Evolutionary conservation across 805 yeast genomes (phyloP), one percentile per base, ranked within the genome.

Genomic region (Nakazawaea ernobii): DNA sequence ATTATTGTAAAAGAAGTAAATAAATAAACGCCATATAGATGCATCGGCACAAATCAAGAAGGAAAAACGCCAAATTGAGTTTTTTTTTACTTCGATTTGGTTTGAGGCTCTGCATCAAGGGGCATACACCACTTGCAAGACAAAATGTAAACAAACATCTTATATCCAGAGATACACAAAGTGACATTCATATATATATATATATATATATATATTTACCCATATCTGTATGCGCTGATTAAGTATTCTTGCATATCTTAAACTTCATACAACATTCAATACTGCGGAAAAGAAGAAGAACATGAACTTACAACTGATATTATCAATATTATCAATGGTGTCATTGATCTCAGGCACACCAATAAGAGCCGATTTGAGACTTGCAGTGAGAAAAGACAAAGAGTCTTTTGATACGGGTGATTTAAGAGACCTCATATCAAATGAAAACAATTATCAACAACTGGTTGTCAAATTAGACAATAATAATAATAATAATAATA

Each of bases 331-430:
- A 28, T 39, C 41, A 27, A 11, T 39, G 6, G 7, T 29, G n/a
- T 9, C 26, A 28, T 10, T 39, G 26, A 29, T 39, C 9, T 14
- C 33, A 4, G 32, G 37, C 1, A 43, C 46, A 14, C 46, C 46
- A 28, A 43, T 43, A n/a, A 17, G 37, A 15, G 46, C 46, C 13
- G 46, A 43, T 30, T 26, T 43, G 15, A 36, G 42, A 20, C 36
- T 43, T 8, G 46, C 46, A 14, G 41, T 26, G 1, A 38, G 29
- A 27, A 13, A 8, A 40, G 15, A 26, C 32, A 17, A 38, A 26
- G 13, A n/a, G n/a, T n/a, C n/a, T n/a, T n/a, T n/a, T n/a, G n/a
- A 38, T 10, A n/a, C 32, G 26, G 41, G 14, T 15, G 35, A 20
- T 20, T 37, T 14, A 11, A 38, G 32, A 26, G 11, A 13, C 24